Conservation (phyloP, 73 alveolate genomes). For the Tetrahymena borealis region DNA sequence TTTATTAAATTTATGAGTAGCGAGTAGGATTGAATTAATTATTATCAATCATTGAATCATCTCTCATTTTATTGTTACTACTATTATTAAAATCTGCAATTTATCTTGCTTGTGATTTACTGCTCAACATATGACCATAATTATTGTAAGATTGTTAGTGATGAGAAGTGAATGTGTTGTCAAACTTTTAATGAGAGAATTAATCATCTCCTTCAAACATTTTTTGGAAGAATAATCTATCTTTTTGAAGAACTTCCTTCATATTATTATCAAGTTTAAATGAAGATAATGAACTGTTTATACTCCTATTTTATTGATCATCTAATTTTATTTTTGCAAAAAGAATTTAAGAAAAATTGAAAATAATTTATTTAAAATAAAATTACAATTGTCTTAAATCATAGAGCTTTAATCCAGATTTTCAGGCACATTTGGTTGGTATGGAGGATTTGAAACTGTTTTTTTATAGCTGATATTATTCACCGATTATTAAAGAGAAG, state of each 20-base stretch:
- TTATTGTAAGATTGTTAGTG: not conserved
- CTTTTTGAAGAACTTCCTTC: not conserved
- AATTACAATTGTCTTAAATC: not conserved
- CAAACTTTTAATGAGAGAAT: not conserved
- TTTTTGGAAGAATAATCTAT: not conserved
- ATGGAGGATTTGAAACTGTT: not conserved
- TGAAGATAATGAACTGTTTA: not conserved
- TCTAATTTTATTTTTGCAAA: not conserved
- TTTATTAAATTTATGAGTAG: not conserved
- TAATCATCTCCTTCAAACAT: not conserved
- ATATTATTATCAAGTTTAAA: not conserved
- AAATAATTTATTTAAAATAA: too few species aligned
- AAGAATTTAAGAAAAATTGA: too few species aligned
- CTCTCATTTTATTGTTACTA: not conserved
- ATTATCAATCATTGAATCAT: not conserved
- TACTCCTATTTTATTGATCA: not conserved
- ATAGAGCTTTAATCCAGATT: not conserved
- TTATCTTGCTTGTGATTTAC: not conserved
- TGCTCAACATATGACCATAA: not conserved
- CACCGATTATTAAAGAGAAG: not conserved
- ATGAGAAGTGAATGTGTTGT: not conserved
- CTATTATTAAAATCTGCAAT: not conserved
- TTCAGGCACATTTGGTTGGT: not conserved
- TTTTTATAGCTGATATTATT: not conserved
- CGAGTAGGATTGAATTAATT: not conserved